Evolutionary conservation across 768 basidiomycete genomes (phyloP).

Genomic region (Trametes cubensis): DNA sequence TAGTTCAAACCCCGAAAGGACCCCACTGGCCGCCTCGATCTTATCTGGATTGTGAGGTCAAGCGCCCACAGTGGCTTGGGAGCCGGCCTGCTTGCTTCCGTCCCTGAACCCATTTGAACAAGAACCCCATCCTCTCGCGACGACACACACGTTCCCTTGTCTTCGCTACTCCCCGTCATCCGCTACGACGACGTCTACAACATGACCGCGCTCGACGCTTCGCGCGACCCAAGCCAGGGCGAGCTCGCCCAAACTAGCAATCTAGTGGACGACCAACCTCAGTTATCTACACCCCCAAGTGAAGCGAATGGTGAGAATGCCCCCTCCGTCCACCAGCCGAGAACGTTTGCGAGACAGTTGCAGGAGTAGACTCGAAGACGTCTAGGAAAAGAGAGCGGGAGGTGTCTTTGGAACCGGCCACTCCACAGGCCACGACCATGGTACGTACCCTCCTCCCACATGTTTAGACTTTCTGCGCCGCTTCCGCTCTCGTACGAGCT

Average conservation of each 20-base stretch:
- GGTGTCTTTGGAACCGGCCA: slow-evolving; percentile 69
- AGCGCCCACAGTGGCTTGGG: slow-evolving; percentile 20
- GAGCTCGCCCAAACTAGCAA: not conserved
- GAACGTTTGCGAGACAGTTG: not conserved
- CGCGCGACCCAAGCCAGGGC: not conserved
- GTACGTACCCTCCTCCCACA: slow-evolving; percentile 34
- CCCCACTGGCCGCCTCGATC: slow-evolving; percentile 5
- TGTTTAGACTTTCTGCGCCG: slow-evolving; percentile 18
- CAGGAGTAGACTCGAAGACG: slow-evolving; percentile 43
- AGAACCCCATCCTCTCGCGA: slow-evolving; percentile 21
- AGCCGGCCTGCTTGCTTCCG: slow-evolving; percentile 20
- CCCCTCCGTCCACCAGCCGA: too few relatives aligned
- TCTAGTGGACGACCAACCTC: not conserved
- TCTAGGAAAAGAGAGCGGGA: slow-evolving; percentile 79
- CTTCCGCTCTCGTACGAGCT: not conserved
- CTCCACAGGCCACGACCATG: slow-evolving; percentile 36
- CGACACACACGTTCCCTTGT: slow-evolving; percentile 7
- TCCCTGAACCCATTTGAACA: slow-evolving; percentile 26
- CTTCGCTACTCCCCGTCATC: slow-evolving; percentile 8
- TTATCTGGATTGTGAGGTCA: slow-evolving; percentile 17
- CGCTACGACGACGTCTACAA: not conserved
- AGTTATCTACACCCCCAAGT: slow-evolving; percentile 18
- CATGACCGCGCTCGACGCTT: slow-evolving; percentile 13
- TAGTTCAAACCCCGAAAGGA: slow-evolving; percentile 12
- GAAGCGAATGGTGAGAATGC: slow-evolving; percentile 19